Evolutionary conservation across 768 basidiomycete species (phyloP), one percentile per base, ranked within the genome.

Genomic region (Mycena galopus): DNA sequence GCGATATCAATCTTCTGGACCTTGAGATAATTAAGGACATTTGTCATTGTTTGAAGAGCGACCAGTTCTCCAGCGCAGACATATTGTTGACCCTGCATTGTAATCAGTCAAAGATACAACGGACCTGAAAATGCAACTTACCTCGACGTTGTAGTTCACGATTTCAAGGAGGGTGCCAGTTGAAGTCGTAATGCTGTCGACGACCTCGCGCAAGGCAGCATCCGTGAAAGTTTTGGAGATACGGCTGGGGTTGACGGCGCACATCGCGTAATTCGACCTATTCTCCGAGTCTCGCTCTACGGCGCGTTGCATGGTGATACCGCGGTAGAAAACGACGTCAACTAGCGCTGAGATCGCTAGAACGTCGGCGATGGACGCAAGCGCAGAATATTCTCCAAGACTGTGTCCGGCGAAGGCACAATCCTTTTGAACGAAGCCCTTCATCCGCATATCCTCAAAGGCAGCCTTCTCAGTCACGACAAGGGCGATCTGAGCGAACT

Each of bases 221-320:
- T 99, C 98, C 74, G 92, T 96, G 87, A 99, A 99, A 1, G 95
- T 92, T 81, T 93, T 93, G 37, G 96, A 95, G 73, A 99, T 95
- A 66, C 97, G 93, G 76, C 95, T 93, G 4, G 97, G 97, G 82
- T 99, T 99, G 77, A 98, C 94, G n/a, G 98, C 97, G 82, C 96
- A 97, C 98, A 99, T 99, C 11, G 96, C 97, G 77, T 98, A 99
- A 80, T 97, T 96, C 29, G 96, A 97, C 42, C 98, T 91, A 78
- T 97, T 97, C 68, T 94, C 86, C 2, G 93, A 87, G 79, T 99
- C 98, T 35, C 98, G 95, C 83, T 98, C 96, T 69, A 99, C 98
- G 30, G 98, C 98, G 27, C 98, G 96, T 79, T 99, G 98, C 98
- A 99, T 99, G 39, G 98, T 99, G 79, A 99, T 97, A 77, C 98